Base-by-base conservation (phyloP, 331 rosid species). In the Quercus lobata region DNA sequence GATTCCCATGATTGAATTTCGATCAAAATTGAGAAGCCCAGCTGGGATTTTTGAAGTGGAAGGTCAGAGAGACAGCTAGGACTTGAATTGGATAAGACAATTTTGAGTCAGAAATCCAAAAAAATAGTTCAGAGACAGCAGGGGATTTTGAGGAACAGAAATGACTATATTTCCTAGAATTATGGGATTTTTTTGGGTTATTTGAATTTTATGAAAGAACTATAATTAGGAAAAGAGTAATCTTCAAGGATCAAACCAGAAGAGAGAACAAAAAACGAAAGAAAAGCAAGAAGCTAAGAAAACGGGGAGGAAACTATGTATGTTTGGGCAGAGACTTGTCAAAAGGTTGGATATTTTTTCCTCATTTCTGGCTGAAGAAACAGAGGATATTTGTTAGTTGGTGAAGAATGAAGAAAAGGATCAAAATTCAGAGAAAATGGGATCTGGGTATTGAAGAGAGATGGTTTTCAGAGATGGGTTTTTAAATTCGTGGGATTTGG, bases 401-500 rank as follows among this genome's bases (percentile, higher is more conserved):
- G 37, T 30, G 65, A 22, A 44, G n/a, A 32, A 14, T 7, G 70
- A 68, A 62, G 32, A 61, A 75, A 65, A 72, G 29, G 72, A 83
- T 78, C 71, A 34, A 79, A 14, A 62, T 78, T 82, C 56, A 68
- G 52, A 52, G 81, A 75, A 84, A 78, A 30, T 37, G 58, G 68
- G 86, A 86, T 76, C 81, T 75, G 80, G 82, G 82, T 73, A 62
- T 78, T 76, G 79, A 79, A 70, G 84, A 55, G 30, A 35, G 57
- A 58, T 44, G 73, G 79, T 57, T 74, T 7, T 11, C 62, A 53
- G 46, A n/a, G 75, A 52, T 74, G 81, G 86, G 57, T 21, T 89
- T 86, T 81, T 78, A 46, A 87, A 83, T 29, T 76, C 10, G 82
- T 57, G 85, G 84, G 65, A 84, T 87, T 88, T 83, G 90, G 91